A percentile compares a stretch with the other conserved stretches of the same genome.
phyloP scores from a whole-genome alignment of 2,329 filamentous ascomycete species.

The Didymella exigua region DNA sequence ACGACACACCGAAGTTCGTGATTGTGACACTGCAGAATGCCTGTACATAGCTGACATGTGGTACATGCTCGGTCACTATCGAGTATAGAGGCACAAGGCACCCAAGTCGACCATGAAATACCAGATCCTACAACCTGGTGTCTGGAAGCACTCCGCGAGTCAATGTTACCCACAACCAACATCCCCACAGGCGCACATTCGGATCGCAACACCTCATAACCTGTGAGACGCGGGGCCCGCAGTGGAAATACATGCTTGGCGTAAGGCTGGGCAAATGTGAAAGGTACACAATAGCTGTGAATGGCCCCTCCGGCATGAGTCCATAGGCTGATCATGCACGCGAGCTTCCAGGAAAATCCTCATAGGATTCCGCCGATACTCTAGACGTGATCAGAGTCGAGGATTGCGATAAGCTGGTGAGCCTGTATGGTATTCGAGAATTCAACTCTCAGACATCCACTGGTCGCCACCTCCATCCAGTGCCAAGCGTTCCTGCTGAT shows the following conservation, averaged over 20 bases:
- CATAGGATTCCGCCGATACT: constrained; percentile 1
- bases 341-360: constrained; percentile 7
- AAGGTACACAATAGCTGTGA: neutral
- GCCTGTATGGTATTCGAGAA: constrained; percentile 1
- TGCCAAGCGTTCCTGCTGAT: constrained; percentile 11
- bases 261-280: constrained; percentile 9
- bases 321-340: constrained; percentile 11
- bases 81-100: neutral
- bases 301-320: constrained; percentile 5
- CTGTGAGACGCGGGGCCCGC: neutral
- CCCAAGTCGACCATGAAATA: neutral
- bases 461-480: neutral
- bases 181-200: constrained; percentile 2
- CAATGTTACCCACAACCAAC: constrained; percentile 1
- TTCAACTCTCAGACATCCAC: neutral
- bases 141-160: constrained; percentile 4
- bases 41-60: neutral
- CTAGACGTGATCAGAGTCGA: neutral
- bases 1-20: neutral
- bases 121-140: constrained; percentile 7
- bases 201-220: neutral
- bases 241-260: constrained; percentile 4
- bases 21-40: neutral
- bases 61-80: neutral
- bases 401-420: constrained; percentile 1